Base-by-base conservation (phyloP, 805 yeast species). In the Spathaspora arborariae region DNA sequence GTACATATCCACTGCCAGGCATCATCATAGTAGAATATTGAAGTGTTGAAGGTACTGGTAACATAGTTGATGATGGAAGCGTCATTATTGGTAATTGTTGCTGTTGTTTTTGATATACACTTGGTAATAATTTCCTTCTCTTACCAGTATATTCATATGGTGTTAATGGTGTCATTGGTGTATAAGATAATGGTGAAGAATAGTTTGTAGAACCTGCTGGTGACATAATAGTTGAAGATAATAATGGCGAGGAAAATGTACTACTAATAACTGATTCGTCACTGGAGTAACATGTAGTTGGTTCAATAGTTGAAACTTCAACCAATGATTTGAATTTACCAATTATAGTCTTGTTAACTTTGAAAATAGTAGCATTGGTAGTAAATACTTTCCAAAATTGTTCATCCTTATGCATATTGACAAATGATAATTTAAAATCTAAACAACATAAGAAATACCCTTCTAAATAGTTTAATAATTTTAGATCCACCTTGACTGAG, bases 361-460 rank as follows among this genome's bases (percentile, higher is more conserved):
- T 46, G 21, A 52, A 45, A 5, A 34, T 45, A 9, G 35, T 11
- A 13, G 24, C 30, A 16, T 41, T 35, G 26, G 13, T 39, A 15
- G 42, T 20, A 3, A 63, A 47, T 13, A 45, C 26, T 11, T 34
- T 33, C 70, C 70, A 66, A 45, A 65, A 64, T 9, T 51, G 30
- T 1, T 42, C 43, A 40, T 63, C 65, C 2, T 41, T 39, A 41
- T 47, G 48, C 13, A 64, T 44, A 42, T 51, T 44, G 15, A 53
- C 53, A 47, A 58, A 66, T 7, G 62, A 57, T n/a, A 66, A 49
- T 21, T 56, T 56, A 49, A 59, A 67, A 53, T 64, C 52, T 18
- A 65, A 47, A 7, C 57, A 52, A 26, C 55, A 50, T 40, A 65
- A 54, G 45, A 62, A 65, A 41, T 60, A 60, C 21, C 55, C 44